A percentile compares a stretch with the other conserved stretches of the same genome.
Evolutionary conservation across 371 early-diverging fungal genomes (phyloP).

Genomic region (Mortierella sp.): DNA sequence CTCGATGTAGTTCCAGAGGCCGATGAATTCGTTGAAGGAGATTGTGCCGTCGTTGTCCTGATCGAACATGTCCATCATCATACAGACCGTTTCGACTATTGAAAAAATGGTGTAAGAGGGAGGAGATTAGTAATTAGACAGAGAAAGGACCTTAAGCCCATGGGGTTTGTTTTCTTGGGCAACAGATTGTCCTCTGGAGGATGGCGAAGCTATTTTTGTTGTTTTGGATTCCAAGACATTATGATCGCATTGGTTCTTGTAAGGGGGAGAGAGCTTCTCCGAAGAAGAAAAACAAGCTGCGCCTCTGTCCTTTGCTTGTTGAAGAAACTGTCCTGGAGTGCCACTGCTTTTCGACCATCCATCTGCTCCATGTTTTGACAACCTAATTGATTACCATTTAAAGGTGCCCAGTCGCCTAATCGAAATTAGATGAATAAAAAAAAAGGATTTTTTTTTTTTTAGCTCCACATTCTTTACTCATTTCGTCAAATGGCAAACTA

Average conservation of each 20-base stretch:
- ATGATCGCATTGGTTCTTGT: background rate
- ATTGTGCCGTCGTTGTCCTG: conserved; percentile 74
- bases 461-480: too few species aligned
- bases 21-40: conserved; percentile 84
- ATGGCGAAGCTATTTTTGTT: conserved; percentile 7
- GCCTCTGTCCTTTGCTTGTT: conserved; percentile 9
- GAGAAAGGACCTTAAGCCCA: too few species aligned
- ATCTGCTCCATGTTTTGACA: too few species aligned
- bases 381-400: conserved; percentile 59
- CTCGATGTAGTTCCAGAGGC: conserved; percentile 81
- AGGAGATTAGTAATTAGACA: too few species aligned
- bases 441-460: background rate
- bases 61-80: conserved; percentile 75
- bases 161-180: background rate
- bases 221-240: background rate
- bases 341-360: background rate
- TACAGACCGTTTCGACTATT: conserved; percentile 59
- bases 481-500: conserved; percentile 2
- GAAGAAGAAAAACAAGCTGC: too few species aligned
- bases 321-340: too few species aligned
- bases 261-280: too few species aligned
- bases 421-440: background rate
- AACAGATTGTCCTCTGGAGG: too few species aligned
- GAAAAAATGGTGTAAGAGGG: background rate
- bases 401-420: conserved; percentile 57